Evolutionary conservation across 495 filamentous ascomycete genomes (phyloP).

Genomic region (Hypoxylon trugodes): DNA sequence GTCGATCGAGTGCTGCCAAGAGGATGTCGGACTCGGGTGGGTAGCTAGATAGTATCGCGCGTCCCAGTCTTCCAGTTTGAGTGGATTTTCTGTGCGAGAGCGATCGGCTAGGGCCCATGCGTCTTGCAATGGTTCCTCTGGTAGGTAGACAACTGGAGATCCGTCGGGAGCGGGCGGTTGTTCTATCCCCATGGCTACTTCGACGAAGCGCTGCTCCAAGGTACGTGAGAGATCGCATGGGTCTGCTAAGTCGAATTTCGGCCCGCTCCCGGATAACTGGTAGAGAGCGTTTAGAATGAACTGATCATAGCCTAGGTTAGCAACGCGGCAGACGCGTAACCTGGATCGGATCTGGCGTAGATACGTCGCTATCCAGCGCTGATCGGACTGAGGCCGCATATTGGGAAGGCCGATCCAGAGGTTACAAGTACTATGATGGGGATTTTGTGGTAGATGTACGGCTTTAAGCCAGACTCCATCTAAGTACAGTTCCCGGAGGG

Average conservation of each 20-base stretch:
- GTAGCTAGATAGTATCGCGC: conserved; percentile 11
- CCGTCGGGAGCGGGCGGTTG: conserved; percentile 21
- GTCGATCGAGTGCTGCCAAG: conserved; percentile 36
- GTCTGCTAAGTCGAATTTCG: conserved; percentile 33
- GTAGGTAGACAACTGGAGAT: conserved; percentile 22
- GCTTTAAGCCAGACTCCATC: conserved; percentile 39
- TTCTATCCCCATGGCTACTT: conserved; percentile 33
- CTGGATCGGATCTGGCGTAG: conserved; percentile 22
- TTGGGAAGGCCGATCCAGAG: conserved; percentile 43
- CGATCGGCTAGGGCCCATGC: conserved; percentile 19
- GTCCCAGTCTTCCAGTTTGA: conserved; percentile 19
- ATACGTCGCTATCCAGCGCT: conserved; percentile 36
- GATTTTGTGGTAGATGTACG: conserved; percentile 9
- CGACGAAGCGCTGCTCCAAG: conserved; percentile 40
- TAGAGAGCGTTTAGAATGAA: conserved; percentile 17
- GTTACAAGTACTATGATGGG: conserved; percentile 18
- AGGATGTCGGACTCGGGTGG: conserved; percentile 25
- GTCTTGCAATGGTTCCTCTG: conserved; percentile 25
- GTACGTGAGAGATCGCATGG: conserved; percentile 30
- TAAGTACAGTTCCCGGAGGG: conserved; percentile 38
- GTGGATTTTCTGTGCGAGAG: background rate
- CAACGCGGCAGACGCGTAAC: conserved; percentile 37
- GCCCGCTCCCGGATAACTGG: background rate
- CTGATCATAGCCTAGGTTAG: conserved; percentile 35
- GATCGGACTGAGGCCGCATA: conserved; percentile 20